These are phyloP conservation scores for Scedosporium minutisporum DNA, from an alignment of 2,329 filamentous ascomycete species.

Conservation along the genomic window DNA sequence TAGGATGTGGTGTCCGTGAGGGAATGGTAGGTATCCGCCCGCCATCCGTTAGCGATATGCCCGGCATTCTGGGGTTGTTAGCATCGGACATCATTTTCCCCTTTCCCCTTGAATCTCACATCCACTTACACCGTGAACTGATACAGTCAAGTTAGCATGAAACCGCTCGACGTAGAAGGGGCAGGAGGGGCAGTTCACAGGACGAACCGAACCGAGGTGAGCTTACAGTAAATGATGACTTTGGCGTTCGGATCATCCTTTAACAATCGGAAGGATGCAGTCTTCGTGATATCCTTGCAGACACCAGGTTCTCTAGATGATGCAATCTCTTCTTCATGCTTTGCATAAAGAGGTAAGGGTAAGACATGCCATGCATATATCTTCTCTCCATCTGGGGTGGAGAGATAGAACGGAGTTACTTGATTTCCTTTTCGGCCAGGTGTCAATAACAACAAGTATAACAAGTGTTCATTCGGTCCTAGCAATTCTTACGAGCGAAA, in stretches of 20 bases:
- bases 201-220: neutral
- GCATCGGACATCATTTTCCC: neutral
- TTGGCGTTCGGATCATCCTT: constrained; percentile 52
- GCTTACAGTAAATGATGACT: constrained; percentile 45
- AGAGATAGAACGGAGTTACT: constrained; percentile 73
- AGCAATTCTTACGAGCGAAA: constrained; percentile 56
- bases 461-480: neutral
- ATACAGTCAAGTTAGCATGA: constrained; percentile 2
- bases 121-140: constrained; percentile 52
- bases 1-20: constrained; percentile 64
- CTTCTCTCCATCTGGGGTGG: constrained; percentile 63
- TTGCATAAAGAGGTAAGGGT: constrained; percentile 64
- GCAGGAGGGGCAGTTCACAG: neutral
- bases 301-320: constrained; percentile 40
- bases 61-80: constrained; percentile 59
- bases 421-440: constrained; percentile 56
- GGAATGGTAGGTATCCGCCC: constrained; percentile 68
- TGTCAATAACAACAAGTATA: constrained; percentile 6
- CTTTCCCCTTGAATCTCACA: no score
- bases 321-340: constrained; percentile 54
- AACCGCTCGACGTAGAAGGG: constrained; percentile 11
- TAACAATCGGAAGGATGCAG: constrained; percentile 51
- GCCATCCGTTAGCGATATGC: constrained; percentile 68
- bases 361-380: constrained; percentile 89
- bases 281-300: constrained; percentile 42